These are phyloP conservation scores for Neocucurbitaria cava DNA, from an alignment of 2,329 filamentous ascomycete genomes.

Conservation along the genomic window DNA sequence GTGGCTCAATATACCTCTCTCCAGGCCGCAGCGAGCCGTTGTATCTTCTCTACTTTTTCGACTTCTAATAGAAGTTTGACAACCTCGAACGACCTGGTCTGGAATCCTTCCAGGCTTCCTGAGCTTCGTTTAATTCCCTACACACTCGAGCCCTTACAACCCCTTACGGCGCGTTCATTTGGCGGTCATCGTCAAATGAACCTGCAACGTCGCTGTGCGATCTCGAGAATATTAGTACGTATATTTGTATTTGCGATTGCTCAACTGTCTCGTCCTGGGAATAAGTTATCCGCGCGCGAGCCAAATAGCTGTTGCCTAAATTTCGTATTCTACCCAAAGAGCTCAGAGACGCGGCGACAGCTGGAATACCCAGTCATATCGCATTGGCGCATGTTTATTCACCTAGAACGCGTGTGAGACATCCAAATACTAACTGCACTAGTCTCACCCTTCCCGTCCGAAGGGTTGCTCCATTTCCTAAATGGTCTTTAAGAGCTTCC, in stretches of 20 bases:
- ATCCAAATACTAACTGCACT: conserved; percentile 24
- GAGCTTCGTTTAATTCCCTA: conserved; percentile 21
- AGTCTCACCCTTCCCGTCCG: conserved; percentile 61
- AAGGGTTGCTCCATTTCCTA: conserved; percentile 75
- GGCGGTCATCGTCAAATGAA: conserved; percentile 98
- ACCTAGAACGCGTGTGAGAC: conserved; percentile 15
- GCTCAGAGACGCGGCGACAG: not conserved
- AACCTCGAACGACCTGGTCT: conserved; percentile 13
- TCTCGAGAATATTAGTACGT: conserved; percentile 69
- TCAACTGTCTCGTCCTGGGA: conserved; percentile 5
- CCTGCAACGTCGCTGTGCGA: conserved; percentile 75
- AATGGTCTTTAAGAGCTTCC: conserved; percentile 80
- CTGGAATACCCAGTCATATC: conserved; percentile 20
- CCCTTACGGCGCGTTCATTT: conserved; percentile 79
- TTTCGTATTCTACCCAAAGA: conserved; percentile 6
- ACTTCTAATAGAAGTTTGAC: conserved; percentile 13
- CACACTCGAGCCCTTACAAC: conserved; percentile 35
- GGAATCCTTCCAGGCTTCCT: conserved; percentile 18
- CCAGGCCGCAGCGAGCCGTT: conserved; percentile 36
- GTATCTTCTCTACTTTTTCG: conserved; percentile 15
- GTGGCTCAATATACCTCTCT: conserved; percentile 30
- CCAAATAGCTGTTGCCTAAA: conserved; percentile 28
- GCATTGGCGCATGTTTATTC: conserved; percentile 13
- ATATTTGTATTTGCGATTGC: not conserved
- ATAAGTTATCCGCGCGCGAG: conserved; percentile 20